Base-by-base conservation (phyloP, 2,329 filamentous ascomycete genomes). In the Trichoderma asperellum region DNA sequence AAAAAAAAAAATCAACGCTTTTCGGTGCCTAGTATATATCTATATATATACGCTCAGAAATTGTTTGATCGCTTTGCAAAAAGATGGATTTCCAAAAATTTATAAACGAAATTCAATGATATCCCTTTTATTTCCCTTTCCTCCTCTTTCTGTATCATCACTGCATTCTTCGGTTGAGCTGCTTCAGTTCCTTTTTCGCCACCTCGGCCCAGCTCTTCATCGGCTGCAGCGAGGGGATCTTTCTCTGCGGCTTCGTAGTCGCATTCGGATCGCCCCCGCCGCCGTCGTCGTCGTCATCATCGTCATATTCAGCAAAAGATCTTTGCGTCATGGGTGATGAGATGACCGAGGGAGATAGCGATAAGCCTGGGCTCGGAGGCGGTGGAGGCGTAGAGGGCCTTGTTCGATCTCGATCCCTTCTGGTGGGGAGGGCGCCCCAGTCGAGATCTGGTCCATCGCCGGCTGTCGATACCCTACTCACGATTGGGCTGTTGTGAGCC, bases 191-290 rank as follows among this genome's bases (percentile, higher is more conserved):
- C 66, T 73, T 73, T 2, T 75, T 75, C 14, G 78, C 80, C 5
- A 82, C 79, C 70, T 82, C 81, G 11, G 81, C 81, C 81, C 81
- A 83, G 66, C 80, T 82, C 74, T 77, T 78, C 53, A 75, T 73
- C 12, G 78, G 73, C 27, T 78, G 79, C 35, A 82, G 68, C 4
- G 79, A 74, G 12, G 80, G 80, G 6, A 79, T 72, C 21, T 18
- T 67, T 49, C 47, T 49, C 34, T 62, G 68, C 14, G 73, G 74
- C 18, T 72, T 68, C 29, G 68, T 61, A 32, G 73, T 74, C 1
- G 71, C 64, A 8, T 73, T 72, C 1, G 70, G n/a, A 5, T 71
- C 70, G 2, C 70, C n/a, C n/a, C n/a, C 71, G 7, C 61, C 71
- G 18, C 37, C 37, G 35, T 14, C 35, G 37, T 16, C 37, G 5